phyloP scores from a whole-genome alignment of 2,329 filamentous ascomycete species.

The Penicillium fuscoglaucum region DNA sequence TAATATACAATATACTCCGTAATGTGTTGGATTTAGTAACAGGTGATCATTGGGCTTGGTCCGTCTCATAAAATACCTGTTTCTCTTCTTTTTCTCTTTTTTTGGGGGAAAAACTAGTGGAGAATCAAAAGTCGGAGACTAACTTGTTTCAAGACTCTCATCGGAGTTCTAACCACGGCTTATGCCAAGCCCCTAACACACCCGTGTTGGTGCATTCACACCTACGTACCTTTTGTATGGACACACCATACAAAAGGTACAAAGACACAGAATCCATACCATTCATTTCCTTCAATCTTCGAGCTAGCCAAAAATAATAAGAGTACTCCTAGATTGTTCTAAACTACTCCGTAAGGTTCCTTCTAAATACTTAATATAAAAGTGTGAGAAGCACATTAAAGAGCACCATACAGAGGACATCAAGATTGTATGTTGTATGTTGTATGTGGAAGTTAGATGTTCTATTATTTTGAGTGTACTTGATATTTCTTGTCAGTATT shows the following conservation, averaged over 20 bases:
- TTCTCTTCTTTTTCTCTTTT: not conserved
- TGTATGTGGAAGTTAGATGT: too few species aligned
- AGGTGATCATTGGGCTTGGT: not conserved
- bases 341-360: too few species aligned
- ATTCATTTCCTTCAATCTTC: not conserved
- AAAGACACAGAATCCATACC: not conserved
- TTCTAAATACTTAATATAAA: too few species aligned
- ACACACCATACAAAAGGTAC: not conserved
- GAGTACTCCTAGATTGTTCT: not conserved
- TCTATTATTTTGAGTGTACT: too few species aligned
- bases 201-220: not conserved
- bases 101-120: not conserved
- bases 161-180: not conserved
- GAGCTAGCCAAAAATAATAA: not conserved
- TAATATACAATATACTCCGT: too few species aligned
- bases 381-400: too few species aligned
- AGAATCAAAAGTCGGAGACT: constrained; percentile 2
- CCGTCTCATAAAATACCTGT: not conserved
- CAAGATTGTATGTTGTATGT: too few species aligned
- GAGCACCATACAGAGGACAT: too few species aligned
- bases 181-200: not conserved
- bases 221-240: not conserved
- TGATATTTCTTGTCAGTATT: too few species aligned
- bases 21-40: not conserved
- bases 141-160: not conserved